Base-by-base conservation (phyloP, 2,329 filamentous ascomycete species). In the Diaporthe destruens region DNA sequence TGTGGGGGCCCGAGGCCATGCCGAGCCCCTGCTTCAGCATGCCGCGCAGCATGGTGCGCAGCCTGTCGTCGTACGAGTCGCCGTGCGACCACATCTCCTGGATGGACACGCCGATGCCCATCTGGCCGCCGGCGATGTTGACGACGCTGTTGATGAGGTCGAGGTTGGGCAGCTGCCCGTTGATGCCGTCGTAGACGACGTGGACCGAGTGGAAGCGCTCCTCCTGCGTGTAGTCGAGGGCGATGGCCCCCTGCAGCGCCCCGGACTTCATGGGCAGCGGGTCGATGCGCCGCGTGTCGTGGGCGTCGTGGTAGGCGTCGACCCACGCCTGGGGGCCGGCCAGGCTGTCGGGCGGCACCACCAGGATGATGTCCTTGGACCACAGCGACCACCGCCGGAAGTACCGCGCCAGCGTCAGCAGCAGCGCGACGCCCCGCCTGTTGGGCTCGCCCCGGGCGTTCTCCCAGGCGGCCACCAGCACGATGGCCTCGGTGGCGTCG, bases 311-410 rank as follows among this genome's bases (percentile, higher is more conserved):
- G 81, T 99, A 99, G 1, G 96, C 96, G 79, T 98, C 95, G 11
- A 98, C 94, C 96, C 96, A 99, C 32, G 96, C 96, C 80, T 98
- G 95, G 0, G 95, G 94, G 0, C 96, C 96, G 14, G 94, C 93
- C 73, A 92, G 93, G 81, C 94, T 97, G 82, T 99, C 96, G 0
- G 94, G 92, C 0, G 96, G 92, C 59, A 99, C 88, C 7, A 99
- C 84, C 77, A 99, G 91, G 72, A 99, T 96, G 76, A 99, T 98
- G 81, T 99, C 96, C 83, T 99, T 99, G 73, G 95, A 98, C 96
- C 96, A 99, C 36, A 99, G 87, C 69, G 95, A 98, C 96, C 96
- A 99, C 77, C 93, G 90, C 83, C 97, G 98, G 85, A 99, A 98
- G 83, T 99, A 99, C 76, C 96, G 90, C 36, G 94, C 94, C 76